Evolutionary conservation across 192 early-diverging fungal species (phyloP).

Genomic region (Coemansia sp.): DNA sequence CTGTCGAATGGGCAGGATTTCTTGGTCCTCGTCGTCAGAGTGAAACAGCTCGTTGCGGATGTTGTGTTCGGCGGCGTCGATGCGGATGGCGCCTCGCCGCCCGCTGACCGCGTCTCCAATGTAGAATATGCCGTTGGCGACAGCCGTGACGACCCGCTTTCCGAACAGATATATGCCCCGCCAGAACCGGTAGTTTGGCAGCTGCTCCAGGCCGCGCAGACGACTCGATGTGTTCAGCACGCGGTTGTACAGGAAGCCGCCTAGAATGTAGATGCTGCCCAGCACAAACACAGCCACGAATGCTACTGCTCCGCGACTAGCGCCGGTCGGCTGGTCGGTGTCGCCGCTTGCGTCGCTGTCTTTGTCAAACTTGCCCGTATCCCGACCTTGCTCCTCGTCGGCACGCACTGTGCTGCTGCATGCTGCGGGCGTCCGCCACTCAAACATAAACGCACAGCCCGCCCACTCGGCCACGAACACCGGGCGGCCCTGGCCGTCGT

Average conservation of each 20-base stretch:
- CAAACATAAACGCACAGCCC: constrained; percentile 52
- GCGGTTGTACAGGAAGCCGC: constrained; percentile 55
- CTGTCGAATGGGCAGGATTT: constrained; percentile 16
- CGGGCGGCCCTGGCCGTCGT: constrained; percentile 20
- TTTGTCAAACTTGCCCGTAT: not conserved
- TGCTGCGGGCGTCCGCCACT: constrained; percentile 51
- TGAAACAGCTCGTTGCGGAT: constrained; percentile 39
- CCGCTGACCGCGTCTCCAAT: constrained; percentile 14
- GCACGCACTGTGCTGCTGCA: constrained; percentile 13
- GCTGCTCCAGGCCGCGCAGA: constrained; percentile 52
- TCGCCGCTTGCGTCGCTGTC: not conserved
- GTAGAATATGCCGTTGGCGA: constrained; percentile 1
- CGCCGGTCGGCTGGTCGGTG: not conserved
- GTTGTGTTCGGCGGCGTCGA: constrained; percentile 35
- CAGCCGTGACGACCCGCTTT: constrained; percentile 5
- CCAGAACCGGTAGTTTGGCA: constrained; percentile 55
- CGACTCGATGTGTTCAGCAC: constrained; percentile 45
- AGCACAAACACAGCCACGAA: constrained; percentile 45
- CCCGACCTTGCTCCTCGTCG: not conserved
- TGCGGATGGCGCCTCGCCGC: constrained; percentile 25
- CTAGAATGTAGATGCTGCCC: constrained; percentile 50
- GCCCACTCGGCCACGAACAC: constrained; percentile 46
- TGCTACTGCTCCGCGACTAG: constrained; percentile 23
- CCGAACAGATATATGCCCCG: constrained; percentile 30
- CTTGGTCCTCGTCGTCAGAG: constrained; percentile 17